Percentiles rank a stretch among this genome's conserved stretches.
These are phyloP conservation scores for Amaranthus tricolor DNA, from an alignment of 179 eudicot species.

Conservation along the genomic window DNA sequence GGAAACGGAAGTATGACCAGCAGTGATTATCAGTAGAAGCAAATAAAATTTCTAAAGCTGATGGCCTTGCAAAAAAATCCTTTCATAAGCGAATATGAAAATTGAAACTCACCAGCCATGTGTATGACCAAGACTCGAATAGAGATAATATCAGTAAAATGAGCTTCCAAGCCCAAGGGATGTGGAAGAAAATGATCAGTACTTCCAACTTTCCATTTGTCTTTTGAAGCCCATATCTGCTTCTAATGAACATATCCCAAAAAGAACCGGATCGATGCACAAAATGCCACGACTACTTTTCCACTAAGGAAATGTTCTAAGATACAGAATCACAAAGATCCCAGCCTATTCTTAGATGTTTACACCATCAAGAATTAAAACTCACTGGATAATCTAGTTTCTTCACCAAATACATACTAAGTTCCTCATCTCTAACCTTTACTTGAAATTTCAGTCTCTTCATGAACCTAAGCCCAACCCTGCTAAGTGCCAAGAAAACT, in stretches of 20 bases:
- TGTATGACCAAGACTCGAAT: not conserved
- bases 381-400: too few species aligned
- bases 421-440: too few species aligned
- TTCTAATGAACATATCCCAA: not conserved
- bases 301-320: not conserved
- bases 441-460: too few species aligned
- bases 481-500: too few species aligned
- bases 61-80: not conserved
- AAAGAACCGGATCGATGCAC: not conserved
- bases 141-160: not conserved
- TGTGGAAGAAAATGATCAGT: not conserved
- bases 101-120: not conserved
- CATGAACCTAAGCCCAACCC: too few species aligned
- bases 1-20: not conserved
- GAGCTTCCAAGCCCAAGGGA: not conserved
- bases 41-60: not conserved
- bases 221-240: not conserved
- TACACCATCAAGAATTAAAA: too few species aligned
- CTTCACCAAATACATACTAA: too few species aligned
- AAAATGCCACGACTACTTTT: not conserved
- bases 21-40: not conserved
- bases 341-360: too few species aligned
- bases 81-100: too few species aligned
- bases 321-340: too few species aligned
- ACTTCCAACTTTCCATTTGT: not conserved